phyloP scores from a whole-genome alignment of 164 flowering plant species.

The Nymphaea thermarum region DNA sequence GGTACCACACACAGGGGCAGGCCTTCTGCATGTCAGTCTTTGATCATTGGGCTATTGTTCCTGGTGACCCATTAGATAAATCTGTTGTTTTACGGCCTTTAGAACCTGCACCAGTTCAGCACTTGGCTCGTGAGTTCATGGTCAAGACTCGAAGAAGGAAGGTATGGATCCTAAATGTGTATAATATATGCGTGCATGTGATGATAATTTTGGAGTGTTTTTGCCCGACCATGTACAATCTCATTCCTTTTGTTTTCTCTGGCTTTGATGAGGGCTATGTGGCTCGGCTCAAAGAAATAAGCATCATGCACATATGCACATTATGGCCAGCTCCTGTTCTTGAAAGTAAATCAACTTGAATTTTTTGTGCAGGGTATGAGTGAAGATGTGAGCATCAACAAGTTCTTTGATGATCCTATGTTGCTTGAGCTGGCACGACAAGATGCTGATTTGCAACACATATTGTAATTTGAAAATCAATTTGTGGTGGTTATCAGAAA shows the following conservation, averaged over 20 bases:
- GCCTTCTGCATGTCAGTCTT: constrained; percentile 79
- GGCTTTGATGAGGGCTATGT: not conserved
- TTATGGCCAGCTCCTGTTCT: not conserved
- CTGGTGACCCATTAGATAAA: constrained; percentile 97
- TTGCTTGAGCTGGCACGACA: constrained; percentile 85
- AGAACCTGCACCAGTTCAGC: constrained; percentile 97
- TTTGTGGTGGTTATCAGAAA: constrained; percentile 22
- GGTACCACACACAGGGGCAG: constrained; percentile 97
- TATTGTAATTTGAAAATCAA: not conserved
- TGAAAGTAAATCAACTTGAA: not conserved
- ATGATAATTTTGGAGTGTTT: not conserved
- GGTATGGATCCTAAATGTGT: constrained; percentile 28
- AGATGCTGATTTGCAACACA: constrained; percentile 58
- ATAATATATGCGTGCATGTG: not conserved
- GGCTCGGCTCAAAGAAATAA: too few species aligned
- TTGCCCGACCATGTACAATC: not conserved
- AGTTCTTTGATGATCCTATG: constrained; percentile 98
- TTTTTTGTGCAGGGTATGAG: constrained; percentile 75
- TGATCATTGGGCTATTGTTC: constrained; percentile 98
- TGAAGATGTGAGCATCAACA: constrained; percentile 93
- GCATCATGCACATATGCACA: not conserved
- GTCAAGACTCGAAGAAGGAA: constrained; percentile 95
- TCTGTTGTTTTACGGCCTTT: constrained; percentile 85
- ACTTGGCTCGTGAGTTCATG: constrained; percentile 98
- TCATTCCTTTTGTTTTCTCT: too few species aligned